Percentiles rank a stretch among this genome's conserved stretches.
Evolutionary conservation across 305 asterid genomes (phyloP).

Genomic region (Petunia hybrid): DNA sequence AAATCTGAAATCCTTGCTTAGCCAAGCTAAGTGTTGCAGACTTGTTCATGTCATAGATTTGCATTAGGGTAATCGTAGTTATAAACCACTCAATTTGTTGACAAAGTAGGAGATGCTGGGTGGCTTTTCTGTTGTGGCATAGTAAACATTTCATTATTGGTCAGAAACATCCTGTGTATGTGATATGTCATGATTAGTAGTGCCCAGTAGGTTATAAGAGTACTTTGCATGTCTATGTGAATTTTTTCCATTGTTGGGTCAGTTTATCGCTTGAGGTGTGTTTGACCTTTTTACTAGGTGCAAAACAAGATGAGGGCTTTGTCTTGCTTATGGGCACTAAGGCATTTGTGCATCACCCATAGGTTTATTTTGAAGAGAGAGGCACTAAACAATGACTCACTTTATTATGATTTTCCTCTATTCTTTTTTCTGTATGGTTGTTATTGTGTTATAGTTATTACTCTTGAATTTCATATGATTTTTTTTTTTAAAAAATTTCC

Average conservation of each 20-base stretch:
- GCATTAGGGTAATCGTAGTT: not conserved
- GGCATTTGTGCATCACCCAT: not conserved
- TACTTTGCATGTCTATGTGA: constrained; percentile 16
- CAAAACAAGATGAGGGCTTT: not conserved
- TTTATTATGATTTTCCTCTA: not conserved
- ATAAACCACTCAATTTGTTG: constrained; percentile 17
- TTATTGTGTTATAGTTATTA: not conserved
- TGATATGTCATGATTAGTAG: constrained; percentile 15
- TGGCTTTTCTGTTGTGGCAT: not conserved
- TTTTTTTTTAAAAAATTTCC: not conserved
- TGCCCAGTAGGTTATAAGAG: not conserved
- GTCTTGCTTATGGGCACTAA: not conserved
- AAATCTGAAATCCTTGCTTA: constrained; percentile 22
- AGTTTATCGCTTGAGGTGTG: constrained; percentile 21
- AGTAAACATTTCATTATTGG: not conserved
- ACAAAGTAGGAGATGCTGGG: not conserved
- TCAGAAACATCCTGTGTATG: not conserved
- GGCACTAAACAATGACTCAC: constrained; percentile 9
- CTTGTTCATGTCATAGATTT: constrained; percentile 3
- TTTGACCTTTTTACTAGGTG: not conserved
- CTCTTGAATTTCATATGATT: not conserved
- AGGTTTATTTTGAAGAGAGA: constrained; percentile 19
- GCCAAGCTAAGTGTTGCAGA: not conserved
- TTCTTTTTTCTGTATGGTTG: not conserved
- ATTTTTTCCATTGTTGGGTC: not conserved